Evolutionary conservation across 208 protist genomes (phyloP).

Genomic region (Wallacemonas rigidus): DNA sequence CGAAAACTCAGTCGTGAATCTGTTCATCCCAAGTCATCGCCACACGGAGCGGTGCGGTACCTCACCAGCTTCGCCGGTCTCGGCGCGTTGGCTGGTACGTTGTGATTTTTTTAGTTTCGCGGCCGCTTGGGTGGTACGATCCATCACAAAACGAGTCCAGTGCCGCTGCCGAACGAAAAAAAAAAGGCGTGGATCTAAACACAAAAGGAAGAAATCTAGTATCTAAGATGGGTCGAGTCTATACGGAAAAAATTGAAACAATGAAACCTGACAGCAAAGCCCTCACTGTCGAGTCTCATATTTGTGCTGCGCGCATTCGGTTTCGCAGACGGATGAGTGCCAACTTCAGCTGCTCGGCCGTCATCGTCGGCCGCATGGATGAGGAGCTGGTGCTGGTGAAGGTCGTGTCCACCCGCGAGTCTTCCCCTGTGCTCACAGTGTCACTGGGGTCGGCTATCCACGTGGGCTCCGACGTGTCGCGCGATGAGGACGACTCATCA

Average conservation of each 20-base stretch:
- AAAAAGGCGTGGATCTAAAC: too few relatives aligned
- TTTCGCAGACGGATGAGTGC: conserved; percentile 60
- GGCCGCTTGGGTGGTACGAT: too few relatives aligned
- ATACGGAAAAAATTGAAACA: background rate
- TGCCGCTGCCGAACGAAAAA: too few relatives aligned
- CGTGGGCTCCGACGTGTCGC: conserved; percentile 13
- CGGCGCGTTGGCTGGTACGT: too few relatives aligned
- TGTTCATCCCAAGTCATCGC: too few relatives aligned
- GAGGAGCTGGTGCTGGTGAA: conserved; percentile 22
- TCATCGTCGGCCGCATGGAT: conserved; percentile 54
- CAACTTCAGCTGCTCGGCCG: conserved; percentile 68
- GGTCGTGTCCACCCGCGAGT: conserved; percentile 7
- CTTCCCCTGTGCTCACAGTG: background rate
- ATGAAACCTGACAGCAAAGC: background rate
- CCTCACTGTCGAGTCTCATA: background rate
- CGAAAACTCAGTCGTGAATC: too few relatives aligned
- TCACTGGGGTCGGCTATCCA: background rate
- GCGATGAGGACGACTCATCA: background rate
- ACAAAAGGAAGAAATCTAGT: too few relatives aligned
- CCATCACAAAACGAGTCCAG: too few relatives aligned
- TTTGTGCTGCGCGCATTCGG: conserved; percentile 43
- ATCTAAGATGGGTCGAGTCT: background rate
- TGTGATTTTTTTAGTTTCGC: too few relatives aligned
- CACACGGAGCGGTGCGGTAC: too few relatives aligned
- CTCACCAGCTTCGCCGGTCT: too few relatives aligned